Conservation (phyloP, 169 alveolate species). For the Plasmodium coatneyi region DNA sequence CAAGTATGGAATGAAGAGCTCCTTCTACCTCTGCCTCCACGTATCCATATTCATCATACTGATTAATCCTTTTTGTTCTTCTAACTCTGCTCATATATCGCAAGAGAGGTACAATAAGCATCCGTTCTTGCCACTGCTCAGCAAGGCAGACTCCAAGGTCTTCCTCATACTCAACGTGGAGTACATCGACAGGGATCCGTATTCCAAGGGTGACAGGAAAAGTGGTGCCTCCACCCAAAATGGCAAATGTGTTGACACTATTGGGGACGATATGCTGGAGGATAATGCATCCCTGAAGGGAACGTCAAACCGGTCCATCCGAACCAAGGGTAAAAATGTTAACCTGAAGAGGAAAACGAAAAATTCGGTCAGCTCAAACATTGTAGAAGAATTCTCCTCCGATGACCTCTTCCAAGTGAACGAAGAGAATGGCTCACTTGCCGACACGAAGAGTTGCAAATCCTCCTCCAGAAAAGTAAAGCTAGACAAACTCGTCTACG, state of each 20-base stretch:
- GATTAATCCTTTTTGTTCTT: conserved; percentile 30
- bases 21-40: conserved; percentile 58
- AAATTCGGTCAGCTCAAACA: background rate
- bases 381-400: background rate
- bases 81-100: conserved; percentile 42
- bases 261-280: background rate
- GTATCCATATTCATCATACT: conserved; percentile 55
- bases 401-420: background rate
- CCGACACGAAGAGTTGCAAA: conserved; percentile 50
- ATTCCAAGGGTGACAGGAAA: background rate
- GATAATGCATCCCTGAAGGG: background rate
- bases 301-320: background rate
- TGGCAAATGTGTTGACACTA: background rate
- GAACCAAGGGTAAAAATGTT: conserved; percentile 1
- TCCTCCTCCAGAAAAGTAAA: conserved; percentile 63
- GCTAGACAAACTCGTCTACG: conserved; percentile 63
- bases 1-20: conserved; percentile 86
- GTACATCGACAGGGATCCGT: conserved; percentile 11
- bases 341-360: conserved; percentile 43
- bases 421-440: background rate
- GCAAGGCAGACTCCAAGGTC: conserved; percentile 44
- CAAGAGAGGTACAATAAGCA: conserved; percentile 78
- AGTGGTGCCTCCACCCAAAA: background rate
- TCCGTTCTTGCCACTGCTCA: conserved; percentile 78
- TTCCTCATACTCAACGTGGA: conserved; percentile 61